phyloP scores from a whole-genome alignment of 2,329 filamentous ascomycete genomes.

The Dothiorella sarmentorum region DNA sequence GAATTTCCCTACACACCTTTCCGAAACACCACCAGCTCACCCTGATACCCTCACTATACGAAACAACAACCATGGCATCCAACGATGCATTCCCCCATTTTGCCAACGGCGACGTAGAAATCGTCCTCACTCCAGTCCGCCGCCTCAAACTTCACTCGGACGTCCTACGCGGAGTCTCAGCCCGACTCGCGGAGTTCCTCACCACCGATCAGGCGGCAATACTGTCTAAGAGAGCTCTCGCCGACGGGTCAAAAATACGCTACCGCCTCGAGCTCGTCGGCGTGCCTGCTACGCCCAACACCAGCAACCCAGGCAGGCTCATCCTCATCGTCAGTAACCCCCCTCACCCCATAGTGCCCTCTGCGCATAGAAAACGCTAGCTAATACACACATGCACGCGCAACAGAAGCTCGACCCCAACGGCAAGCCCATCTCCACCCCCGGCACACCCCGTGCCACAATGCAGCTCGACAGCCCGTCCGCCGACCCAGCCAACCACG shows the following conservation, averaged over 20 bases:
- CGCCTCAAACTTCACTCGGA: slow-evolving; percentile 35
- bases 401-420: slow-evolving; percentile 33
- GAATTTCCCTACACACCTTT: too few species aligned
- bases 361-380: background rate
- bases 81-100: background rate
- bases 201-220: slow-evolving; percentile 30
- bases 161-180: slow-evolving; percentile 31
- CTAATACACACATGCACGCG: slow-evolving; percentile 7
- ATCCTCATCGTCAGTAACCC: background rate
- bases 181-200: slow-evolving; percentile 29
- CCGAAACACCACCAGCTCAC: too few species aligned
- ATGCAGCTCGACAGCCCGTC: slow-evolving; percentile 23
- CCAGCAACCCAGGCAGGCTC: background rate
- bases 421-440: slow-evolving; percentile 28
- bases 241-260: slow-evolving; percentile 27
- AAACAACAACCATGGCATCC: background rate
- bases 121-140: slow-evolving; percentile 30
- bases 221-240: slow-evolving; percentile 26
- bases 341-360: background rate
- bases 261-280: slow-evolving; percentile 34
- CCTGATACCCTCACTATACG: too few species aligned
- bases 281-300: slow-evolving; percentile 8
- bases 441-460: slow-evolving; percentile 21
- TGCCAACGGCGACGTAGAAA: slow-evolving; percentile 2
- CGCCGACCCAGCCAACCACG: slow-evolving; percentile 20